Evolutionary conservation across 2,329 filamentous ascomycete genomes (phyloP).

Genomic region (Apiospora pterosperma): DNA sequence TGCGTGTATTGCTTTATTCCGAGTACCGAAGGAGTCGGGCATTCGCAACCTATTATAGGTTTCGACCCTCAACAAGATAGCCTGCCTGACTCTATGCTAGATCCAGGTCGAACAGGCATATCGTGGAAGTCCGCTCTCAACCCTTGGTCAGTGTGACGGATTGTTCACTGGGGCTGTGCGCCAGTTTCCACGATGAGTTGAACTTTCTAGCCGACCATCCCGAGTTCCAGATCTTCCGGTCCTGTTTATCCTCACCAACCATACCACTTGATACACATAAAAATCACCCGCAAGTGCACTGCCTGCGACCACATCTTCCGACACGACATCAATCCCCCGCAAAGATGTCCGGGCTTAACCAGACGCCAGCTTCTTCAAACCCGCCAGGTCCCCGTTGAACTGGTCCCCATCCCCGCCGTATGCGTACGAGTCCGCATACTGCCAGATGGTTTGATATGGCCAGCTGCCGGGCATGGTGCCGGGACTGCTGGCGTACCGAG

Average conservation of each 20-base stretch:
- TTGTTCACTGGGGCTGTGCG: not conserved
- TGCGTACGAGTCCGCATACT: slow-evolving; percentile 43
- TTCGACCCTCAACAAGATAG: not conserved
- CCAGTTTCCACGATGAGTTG: not conserved
- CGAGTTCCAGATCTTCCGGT: not conserved
- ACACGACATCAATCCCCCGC: no score
- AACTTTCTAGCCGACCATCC: not conserved
- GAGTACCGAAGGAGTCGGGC: not conserved
- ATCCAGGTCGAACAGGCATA: not conserved
- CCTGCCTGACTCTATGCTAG: no score
- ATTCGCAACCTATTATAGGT: no score
- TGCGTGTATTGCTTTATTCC: no score
- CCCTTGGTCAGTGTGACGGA: not conserved
- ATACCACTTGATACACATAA: not conserved
- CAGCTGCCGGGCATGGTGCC: slow-evolving; percentile 49
- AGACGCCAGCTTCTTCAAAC: slow-evolving; percentile 17
- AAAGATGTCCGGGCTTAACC: slow-evolving; percentile 11
- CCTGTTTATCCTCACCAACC: not conserved
- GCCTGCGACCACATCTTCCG: not conserved
- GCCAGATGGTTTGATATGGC: slow-evolving; percentile 53
- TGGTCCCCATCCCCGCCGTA: slow-evolving; percentile 51
- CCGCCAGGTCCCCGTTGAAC: slow-evolving; percentile 42
- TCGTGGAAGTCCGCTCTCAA: not conserved
- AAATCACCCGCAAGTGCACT: not conserved
- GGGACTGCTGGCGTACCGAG: slow-evolving; percentile 36